Conservation (phyloP, 345 rosid genomes). For the Mallotus nudiflorus region DNA sequence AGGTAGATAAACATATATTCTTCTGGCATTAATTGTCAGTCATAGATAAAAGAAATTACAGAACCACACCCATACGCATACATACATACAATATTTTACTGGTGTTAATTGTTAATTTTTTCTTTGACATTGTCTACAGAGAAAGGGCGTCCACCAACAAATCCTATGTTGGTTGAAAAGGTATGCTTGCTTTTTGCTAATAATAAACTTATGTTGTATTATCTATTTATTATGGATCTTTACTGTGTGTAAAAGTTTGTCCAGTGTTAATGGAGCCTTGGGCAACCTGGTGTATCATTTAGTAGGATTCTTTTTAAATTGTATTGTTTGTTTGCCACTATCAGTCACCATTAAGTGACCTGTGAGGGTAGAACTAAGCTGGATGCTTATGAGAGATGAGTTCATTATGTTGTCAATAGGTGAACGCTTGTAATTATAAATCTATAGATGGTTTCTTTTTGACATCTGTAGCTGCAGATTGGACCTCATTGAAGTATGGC, state of each 20-base stretch:
- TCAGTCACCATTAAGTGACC: neutral
- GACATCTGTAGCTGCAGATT: no score
- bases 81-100: no score
- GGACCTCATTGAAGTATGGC: no score
- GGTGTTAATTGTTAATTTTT: constrained; percentile 9
- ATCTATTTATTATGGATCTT: neutral
- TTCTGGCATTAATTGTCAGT: constrained; percentile 3
- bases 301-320: neutral
- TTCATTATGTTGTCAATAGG: no score
- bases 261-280: neutral
- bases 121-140: constrained; percentile 30
- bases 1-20: neutral
- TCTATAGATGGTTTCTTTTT: no score
- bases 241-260: neutral
- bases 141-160: constrained; percentile 23
- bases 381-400: no score
- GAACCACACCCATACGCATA: no score
- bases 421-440: no score
- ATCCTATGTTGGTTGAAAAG: constrained; percentile 30
- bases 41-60: neutral
- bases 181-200: constrained; percentile 24
- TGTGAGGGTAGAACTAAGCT: neutral
- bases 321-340: neutral
- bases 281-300: neutral
- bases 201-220: neutral